Percentiles rank a stretch among this genome's conserved stretches.
phyloP scores from a whole-genome alignment of 1,284 basidiomycete species.

The Ceratobasidium sp. region DNA sequence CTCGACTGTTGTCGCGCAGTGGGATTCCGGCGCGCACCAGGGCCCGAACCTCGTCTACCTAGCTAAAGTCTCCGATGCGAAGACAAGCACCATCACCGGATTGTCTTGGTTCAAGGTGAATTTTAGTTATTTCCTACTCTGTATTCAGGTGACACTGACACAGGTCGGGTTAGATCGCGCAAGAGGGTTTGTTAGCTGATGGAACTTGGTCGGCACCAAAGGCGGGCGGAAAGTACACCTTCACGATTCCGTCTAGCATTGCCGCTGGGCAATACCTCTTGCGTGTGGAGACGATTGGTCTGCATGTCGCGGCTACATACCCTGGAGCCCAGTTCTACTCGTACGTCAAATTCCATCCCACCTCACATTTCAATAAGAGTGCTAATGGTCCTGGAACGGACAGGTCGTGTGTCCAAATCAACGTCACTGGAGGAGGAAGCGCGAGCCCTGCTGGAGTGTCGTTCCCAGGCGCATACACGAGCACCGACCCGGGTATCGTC shows the following conservation, averaged over 20 bases:
- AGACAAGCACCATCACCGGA: conserved; percentile 37
- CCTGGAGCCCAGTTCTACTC: conserved; percentile 49
- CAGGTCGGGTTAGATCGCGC: conserved; percentile 15
- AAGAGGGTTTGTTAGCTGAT: conserved; percentile 25
- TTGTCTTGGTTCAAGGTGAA: conserved; percentile 45
- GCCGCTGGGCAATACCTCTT: conserved; percentile 66
- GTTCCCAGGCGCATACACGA: conserved; percentile 48
- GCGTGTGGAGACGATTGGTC: conserved; percentile 64
- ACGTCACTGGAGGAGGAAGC: conserved; percentile 43
- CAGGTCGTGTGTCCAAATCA: conserved; percentile 36
- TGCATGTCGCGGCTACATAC: conserved; percentile 44
- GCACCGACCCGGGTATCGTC: conserved; percentile 49
- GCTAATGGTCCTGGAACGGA: too few relatives aligned
- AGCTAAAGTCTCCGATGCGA: conserved; percentile 42
- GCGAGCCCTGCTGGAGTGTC: conserved; percentile 41
- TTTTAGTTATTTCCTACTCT: background rate
- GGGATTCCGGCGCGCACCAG: conserved; percentile 36
- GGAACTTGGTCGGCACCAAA: conserved; percentile 33
- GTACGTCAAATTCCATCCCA: too few relatives aligned
- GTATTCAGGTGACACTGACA: too few relatives aligned
- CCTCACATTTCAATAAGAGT: background rate
- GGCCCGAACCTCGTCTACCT: conserved; percentile 46
- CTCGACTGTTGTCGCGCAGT: conserved; percentile 44
- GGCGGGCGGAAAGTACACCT: conserved; percentile 63
- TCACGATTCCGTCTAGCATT: conserved; percentile 67